phyloP scores from a whole-genome alignment of 306 rosid genomes.

The Nissolia schottii region DNA sequence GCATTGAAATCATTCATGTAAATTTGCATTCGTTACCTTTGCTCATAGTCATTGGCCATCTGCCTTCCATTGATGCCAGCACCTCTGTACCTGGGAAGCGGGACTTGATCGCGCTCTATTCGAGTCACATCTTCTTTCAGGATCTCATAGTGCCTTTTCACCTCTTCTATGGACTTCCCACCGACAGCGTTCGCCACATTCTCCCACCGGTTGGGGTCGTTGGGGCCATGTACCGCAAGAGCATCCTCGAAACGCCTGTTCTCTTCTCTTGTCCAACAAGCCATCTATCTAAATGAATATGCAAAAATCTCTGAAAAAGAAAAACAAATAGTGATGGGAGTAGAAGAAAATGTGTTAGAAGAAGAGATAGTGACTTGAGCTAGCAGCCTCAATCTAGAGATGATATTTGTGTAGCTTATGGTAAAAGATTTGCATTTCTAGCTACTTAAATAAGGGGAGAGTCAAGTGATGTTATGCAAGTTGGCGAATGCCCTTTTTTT shows the following conservation, averaged over 20 bases:
- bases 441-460: slow-evolving; percentile 48
- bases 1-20: neutral
- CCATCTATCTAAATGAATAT: neutral
- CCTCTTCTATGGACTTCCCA: slow-evolving; percentile 72
- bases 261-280: slow-evolving; percentile 77
- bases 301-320: too few species aligned
- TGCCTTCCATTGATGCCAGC: slow-evolving; percentile 30
- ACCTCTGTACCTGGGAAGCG: slow-evolving; percentile 59
- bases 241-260: slow-evolving; percentile 82
- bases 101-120: slow-evolving; percentile 71
- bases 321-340: neutral
- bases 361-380: neutral
- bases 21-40: slow-evolving; percentile 46
- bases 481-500: slow-evolving; percentile 46
- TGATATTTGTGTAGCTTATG: slow-evolving; percentile 16
- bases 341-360: neutral
- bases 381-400: neutral
- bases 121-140: slow-evolving; percentile 69
- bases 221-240: slow-evolving; percentile 75
- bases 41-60: slow-evolving; percentile 38
- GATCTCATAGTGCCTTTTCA: slow-evolving; percentile 69
- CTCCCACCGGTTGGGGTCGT: slow-evolving; percentile 82
- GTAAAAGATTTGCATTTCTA: slow-evolving; percentile 7
- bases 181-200: slow-evolving; percentile 85
- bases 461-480: slow-evolving; percentile 38